phyloP scores from a whole-genome alignment of 768 basidiomycete species.

The Leccinum truebloodii region DNA sequence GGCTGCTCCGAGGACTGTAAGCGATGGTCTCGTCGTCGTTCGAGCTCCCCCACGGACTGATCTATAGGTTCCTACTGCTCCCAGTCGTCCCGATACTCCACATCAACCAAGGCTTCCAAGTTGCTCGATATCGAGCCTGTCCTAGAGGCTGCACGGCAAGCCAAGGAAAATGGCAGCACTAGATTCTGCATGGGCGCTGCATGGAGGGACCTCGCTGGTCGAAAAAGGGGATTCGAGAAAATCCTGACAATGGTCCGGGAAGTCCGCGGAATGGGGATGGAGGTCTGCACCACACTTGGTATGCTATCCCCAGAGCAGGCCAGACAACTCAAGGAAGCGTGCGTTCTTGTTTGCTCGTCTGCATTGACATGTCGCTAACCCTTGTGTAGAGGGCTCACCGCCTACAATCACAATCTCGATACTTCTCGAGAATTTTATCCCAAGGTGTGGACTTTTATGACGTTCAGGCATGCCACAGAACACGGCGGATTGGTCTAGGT shows the following conservation, averaged over 20 bases:
- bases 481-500: slow-evolving; percentile 52
- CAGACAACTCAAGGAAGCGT: slow-evolving; percentile 89
- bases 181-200: slow-evolving; percentile 99
- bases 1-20: slow-evolving; percentile 95
- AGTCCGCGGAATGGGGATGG: slow-evolving; percentile 96
- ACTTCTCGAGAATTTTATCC: slow-evolving; percentile 98
- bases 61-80: slow-evolving; percentile 90
- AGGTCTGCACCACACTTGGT: slow-evolving; percentile 97
- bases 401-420: slow-evolving; percentile 98
- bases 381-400: slow-evolving; percentile 75
- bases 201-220: slow-evolving; percentile 92
- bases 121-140: slow-evolving; percentile 91
- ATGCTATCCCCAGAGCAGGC: slow-evolving; percentile 97
- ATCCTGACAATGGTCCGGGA: slow-evolving; percentile 91
- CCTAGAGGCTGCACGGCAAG: slow-evolving; percentile 86
- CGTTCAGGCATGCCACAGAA: neutral
- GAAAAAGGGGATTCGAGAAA: slow-evolving; percentile 90
- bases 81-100: slow-evolving; percentile 92
- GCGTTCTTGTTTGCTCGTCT: slow-evolving; percentile 26
- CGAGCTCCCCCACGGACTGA: slow-evolving; percentile 1
- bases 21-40: slow-evolving; percentile 26
- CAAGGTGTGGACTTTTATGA: slow-evolving; percentile 48
- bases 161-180: slow-evolving; percentile 95
- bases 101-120: slow-evolving; percentile 84
- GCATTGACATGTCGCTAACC: neutral